These are phyloP conservation scores for Athelia psychrophila DNA, from an alignment of 1,284 basidiomycete species.

Conservation along the genomic window DNA sequence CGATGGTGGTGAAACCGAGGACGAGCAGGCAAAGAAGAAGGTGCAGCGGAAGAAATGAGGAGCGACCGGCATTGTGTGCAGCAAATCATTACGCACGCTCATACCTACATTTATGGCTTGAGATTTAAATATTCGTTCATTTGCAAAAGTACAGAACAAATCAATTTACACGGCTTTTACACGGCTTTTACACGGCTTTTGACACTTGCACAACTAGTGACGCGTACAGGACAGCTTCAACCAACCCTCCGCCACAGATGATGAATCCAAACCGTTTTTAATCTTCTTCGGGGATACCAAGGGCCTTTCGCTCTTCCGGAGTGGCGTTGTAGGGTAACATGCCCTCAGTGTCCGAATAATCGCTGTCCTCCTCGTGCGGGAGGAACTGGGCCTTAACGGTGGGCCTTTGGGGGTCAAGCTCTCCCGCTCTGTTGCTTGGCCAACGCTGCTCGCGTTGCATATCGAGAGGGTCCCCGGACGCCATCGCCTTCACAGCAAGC, in stretches of 20 bases:
- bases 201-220: too few relatives aligned
- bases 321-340: constrained; percentile 22
- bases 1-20: constrained; percentile 42
- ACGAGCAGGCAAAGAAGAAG: constrained; percentile 31
- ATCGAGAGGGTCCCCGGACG: constrained; percentile 65
- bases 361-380: constrained; percentile 58
- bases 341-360: constrained; percentile 56
- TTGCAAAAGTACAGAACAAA: too few relatives aligned
- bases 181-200: too few relatives aligned
- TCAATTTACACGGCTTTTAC: too few relatives aligned
- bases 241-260: background rate
- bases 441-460: constrained; percentile 71
- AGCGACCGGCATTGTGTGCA: too few relatives aligned
- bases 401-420: constrained; percentile 1
- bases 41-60: background rate
- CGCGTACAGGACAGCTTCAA: too few relatives aligned
- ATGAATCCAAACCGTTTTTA: background rate
- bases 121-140: too few relatives aligned
- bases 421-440: constrained; percentile 52
- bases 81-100: too few relatives aligned
- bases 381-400: constrained; percentile 55
- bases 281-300: background rate
- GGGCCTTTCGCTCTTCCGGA: background rate
- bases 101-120: too few relatives aligned
- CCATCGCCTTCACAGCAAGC: constrained; percentile 62